Percentiles rank a stretch among this genome's conserved stretches.
phyloP scores from a whole-genome alignment of 768 basidiomycete genomes.

The Collybia sordida region DNA sequence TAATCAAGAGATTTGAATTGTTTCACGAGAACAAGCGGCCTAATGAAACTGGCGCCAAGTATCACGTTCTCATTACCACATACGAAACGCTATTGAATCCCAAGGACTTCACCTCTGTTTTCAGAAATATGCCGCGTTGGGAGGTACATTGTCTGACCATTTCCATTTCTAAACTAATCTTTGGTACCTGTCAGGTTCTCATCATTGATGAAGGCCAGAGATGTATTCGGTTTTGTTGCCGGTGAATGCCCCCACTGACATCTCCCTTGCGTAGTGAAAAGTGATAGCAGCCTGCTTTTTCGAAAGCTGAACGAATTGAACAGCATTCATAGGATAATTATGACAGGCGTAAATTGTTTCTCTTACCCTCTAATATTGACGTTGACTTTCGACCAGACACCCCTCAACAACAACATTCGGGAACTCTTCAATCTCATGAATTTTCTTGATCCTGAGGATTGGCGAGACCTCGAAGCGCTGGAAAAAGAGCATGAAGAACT shows the following conservation, averaged over 20 bases:
- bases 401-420: constrained; percentile 94
- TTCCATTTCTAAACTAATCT: not conserved
- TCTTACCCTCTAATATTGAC: constrained; percentile 1
- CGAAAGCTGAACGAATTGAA: constrained; percentile 80
- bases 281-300: constrained; percentile 76
- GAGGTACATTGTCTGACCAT: constrained; percentile 45
- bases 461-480: constrained; percentile 73
- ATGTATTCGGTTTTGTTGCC: constrained; percentile 44
- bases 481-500: constrained; percentile 76
- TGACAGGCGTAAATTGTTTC: constrained; percentile 72
- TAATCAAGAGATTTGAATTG: constrained; percentile 83
- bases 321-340: constrained; percentile 76
- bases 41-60: constrained; percentile 57
- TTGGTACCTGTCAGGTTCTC: constrained; percentile 43
- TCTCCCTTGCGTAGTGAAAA: constrained; percentile 63
- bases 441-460: constrained; percentile 80
- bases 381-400: constrained; percentile 54
- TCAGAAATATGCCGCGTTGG: constrained; percentile 87
- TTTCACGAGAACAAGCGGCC: constrained; percentile 48
- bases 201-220: constrained; percentile 94
- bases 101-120: constrained; percentile 71
- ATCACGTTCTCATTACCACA: constrained; percentile 90
- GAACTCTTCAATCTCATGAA: constrained; percentile 98
- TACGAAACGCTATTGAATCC: constrained; percentile 79
- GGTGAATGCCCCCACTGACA: constrained; percentile 8